Percentiles rank a stretch among this genome's conserved stretches.
Evolutionary conservation across 352 stramenopile genomes (phyloP).

Genomic region (Globisporangium cederbergense): DNA sequence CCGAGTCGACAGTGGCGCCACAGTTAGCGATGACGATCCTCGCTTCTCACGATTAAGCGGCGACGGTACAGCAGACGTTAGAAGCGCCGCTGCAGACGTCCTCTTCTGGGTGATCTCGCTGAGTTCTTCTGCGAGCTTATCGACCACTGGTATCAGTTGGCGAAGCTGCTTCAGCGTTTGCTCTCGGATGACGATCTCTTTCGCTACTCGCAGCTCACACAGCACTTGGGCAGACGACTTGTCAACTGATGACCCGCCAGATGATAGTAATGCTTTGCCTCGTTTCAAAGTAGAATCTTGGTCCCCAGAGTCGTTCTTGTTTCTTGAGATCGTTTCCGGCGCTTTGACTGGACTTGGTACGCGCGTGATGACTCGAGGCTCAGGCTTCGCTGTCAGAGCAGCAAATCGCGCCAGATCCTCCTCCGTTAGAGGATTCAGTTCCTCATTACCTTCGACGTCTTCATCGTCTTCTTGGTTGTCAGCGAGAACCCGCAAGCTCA

Average conservation of each 20-base stretch:
- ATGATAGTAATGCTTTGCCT: neutral
- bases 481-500: conserved; percentile 18
- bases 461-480: conserved; percentile 5
- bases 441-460: neutral
- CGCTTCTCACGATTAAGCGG: conserved; percentile 10
- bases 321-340: neutral
- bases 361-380: neutral
- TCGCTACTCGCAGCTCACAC: conserved; percentile 45
- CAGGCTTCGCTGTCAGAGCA: neutral
- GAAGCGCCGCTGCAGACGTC: conserved; percentile 15
- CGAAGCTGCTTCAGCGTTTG: conserved; percentile 48
- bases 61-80: neutral
- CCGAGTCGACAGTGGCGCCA: conserved; percentile 8
- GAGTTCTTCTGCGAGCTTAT: conserved; percentile 30
- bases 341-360: neutral
- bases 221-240: conserved; percentile 39
- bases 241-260: conserved; percentile 8
- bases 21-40: conserved; percentile 10
- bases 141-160: conserved; percentile 20
- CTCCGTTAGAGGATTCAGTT: conserved; percentile 11
- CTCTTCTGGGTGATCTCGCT: conserved; percentile 23
- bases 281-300: neutral
- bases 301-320: neutral
- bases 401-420: conserved; percentile 12
- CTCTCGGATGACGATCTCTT: conserved; percentile 59